These are phyloP conservation scores for Uronychia setigera DNA, from an alignment of 73 alveolate genomes.

Conservation along the genomic window DNA sequence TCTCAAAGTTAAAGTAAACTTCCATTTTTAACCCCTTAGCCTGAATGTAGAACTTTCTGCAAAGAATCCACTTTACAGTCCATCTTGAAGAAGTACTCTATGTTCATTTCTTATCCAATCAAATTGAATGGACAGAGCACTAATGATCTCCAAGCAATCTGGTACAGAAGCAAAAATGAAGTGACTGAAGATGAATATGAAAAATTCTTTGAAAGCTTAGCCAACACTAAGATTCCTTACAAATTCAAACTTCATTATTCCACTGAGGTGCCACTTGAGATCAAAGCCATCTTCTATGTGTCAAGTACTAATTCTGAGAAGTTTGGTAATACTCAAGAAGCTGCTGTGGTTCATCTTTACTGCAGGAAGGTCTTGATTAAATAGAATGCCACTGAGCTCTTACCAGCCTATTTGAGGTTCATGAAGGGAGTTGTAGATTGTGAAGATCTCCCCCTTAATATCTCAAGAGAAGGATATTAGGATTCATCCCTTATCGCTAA, in stretches of 20 bases:
- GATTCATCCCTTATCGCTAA: conserved; percentile 77
- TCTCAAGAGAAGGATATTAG: conserved; percentile 93
- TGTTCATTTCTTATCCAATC: conserved; percentile 82
- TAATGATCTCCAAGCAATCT: conserved; percentile 79
- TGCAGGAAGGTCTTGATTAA: conserved; percentile 91
- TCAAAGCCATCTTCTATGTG: conserved; percentile 70
- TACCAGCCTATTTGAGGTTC: conserved; percentile 93
- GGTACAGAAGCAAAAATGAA: conserved; percentile 90
- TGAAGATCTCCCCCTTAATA: conserved; percentile 95
- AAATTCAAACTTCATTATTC: conserved; percentile 64
- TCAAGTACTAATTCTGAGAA: conserved; percentile 79
- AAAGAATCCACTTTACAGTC: conserved; percentile 70
- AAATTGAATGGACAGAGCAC: conserved; percentile 74
- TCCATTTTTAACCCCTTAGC: conserved; percentile 6
- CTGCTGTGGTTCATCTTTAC: conserved; percentile 69
- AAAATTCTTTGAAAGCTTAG: conserved; percentile 73
- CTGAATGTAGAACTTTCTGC: conserved; percentile 81
- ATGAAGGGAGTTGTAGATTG: conserved; percentile 96
- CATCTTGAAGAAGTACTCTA: conserved; percentile 75
- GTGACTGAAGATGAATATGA: conserved; percentile 93
- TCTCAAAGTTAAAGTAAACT: conserved; percentile 48
- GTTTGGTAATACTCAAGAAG: conserved; percentile 72
- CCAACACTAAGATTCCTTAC: conserved; percentile 73
- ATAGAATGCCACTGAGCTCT: conserved; percentile 80
- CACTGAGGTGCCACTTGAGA: conserved; percentile 85